These are phyloP conservation scores for Suillus luteus DNA, from an alignment of 768 basidiomycete genomes.

Conservation along the genomic window DNA sequence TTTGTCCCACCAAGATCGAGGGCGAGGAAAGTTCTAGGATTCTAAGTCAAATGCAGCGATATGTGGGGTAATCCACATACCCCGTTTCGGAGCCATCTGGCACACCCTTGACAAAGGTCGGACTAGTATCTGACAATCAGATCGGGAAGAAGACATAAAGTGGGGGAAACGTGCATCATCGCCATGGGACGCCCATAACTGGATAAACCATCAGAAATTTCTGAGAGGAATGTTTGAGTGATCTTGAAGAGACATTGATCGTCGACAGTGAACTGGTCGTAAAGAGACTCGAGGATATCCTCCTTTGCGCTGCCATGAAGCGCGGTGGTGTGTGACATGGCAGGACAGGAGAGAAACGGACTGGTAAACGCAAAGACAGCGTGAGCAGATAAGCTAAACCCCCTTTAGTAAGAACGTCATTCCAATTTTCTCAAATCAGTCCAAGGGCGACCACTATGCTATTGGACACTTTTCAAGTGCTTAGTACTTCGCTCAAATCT, in stretches of 20 bases:
- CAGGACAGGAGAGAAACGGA: conserved; percentile 1
- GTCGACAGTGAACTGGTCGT: conserved; percentile 69
- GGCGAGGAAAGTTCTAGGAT: conserved; percentile 85
- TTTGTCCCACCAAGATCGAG: conserved; percentile 98
- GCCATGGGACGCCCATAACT: conserved; percentile 83
- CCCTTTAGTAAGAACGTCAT: conserved; percentile 7
- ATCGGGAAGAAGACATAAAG: background rate
- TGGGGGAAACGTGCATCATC: conserved; percentile 69
- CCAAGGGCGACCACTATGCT: background rate
- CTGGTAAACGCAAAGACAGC: background rate
- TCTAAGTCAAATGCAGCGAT: conserved; percentile 11
- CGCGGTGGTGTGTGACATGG: conserved; percentile 44
- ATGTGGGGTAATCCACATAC: conserved; percentile 43
- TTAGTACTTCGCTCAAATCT: background rate
- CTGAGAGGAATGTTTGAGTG: conserved; percentile 76
- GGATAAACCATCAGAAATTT: conserved; percentile 73
- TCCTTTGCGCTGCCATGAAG: conserved; percentile 45
- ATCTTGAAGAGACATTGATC: conserved; percentile 65
- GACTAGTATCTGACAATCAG: conserved; percentile 45
- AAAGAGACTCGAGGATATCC: conserved; percentile 61
- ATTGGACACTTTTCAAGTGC: background rate
- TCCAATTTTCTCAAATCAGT: background rate
- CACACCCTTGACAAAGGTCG: conserved; percentile 93
- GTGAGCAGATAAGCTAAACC: conserved; percentile 3
- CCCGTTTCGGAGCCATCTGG: conserved; percentile 94